Conservation (phyloP, 345 rosid genomes). For the Eutrema heterophyllum region DNA sequence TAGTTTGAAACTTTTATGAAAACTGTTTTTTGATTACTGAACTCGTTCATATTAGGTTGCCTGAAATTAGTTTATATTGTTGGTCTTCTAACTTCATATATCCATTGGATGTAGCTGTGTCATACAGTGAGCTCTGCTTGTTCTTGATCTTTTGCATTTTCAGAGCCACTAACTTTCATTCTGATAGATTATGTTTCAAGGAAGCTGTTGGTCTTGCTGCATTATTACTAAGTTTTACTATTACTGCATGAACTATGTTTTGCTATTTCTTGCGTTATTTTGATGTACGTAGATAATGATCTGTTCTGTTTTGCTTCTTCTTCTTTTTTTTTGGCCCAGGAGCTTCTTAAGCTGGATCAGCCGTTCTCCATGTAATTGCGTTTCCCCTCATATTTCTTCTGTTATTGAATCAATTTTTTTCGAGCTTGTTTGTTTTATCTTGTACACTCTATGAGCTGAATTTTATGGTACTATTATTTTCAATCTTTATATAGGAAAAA, state of each 20-base stretch:
- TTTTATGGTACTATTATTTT: constrained; percentile 3
- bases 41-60: constrained; percentile 13
- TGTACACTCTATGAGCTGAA: background rate
- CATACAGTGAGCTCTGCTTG: background rate
- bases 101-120: background rate
- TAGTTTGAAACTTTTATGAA: background rate
- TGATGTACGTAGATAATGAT: background rate
- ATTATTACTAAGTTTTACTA: background rate
- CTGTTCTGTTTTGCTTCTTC: background rate
- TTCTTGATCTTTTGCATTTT: constrained; percentile 6
- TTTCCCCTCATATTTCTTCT: constrained; percentile 7
- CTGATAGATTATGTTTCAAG: background rate
- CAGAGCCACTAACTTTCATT: constrained; percentile 4
- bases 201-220: constrained; percentile 7
- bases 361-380: constrained; percentile 37
- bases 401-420: background rate
- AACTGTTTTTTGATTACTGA: background rate
- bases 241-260: background rate
- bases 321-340: constrained; percentile 34
- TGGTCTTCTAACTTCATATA: constrained; percentile 7
- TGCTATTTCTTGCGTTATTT: background rate
- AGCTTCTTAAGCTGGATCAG: constrained; percentile 35
- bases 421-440: constrained; percentile 1
- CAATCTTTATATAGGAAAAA: constrained; percentile 16
- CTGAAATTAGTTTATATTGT: background rate